phyloP scores from a whole-genome alignment of 345 rosid genomes.

The Acer saccharum region DNA sequence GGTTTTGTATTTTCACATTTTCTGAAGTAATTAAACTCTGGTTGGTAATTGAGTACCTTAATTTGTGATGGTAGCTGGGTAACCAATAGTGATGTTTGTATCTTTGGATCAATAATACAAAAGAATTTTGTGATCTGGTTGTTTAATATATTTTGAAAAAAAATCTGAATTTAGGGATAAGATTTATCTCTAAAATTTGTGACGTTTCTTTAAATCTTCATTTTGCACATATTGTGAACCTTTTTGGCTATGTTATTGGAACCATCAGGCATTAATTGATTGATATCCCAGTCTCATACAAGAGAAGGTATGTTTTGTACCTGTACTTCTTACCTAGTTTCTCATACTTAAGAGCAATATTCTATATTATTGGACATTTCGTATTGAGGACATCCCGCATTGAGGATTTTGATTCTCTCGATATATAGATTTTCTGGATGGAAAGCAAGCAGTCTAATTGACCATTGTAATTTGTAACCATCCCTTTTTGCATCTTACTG shows the following conservation, averaged over 20 bases:
- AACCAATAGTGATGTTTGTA: background rate
- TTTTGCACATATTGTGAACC: background rate
- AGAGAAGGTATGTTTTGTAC: background rate
- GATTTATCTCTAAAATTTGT: background rate
- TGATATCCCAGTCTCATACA: background rate
- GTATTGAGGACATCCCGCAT: background rate
- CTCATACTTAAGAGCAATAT: background rate
- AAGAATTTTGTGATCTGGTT: background rate
- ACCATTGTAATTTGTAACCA: background rate
- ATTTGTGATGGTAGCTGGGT: background rate
- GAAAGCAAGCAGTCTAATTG: background rate
- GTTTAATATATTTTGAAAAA: background rate
- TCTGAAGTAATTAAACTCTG: background rate
- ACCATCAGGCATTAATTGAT: background rate
- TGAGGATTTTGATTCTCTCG: background rate
- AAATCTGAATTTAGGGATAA: background rate
- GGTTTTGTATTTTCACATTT: background rate
- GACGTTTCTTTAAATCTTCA: background rate
- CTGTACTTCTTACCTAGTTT: background rate
- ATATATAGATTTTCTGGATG: background rate
- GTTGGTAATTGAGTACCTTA: background rate
- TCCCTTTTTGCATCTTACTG: background rate
- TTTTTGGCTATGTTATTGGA: background rate
- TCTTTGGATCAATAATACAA: background rate
- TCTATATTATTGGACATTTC: conserved; percentile 1